Conservation (phyloP, 148 eudicot genomes). For the Vaccinium corymbosum region DNA sequence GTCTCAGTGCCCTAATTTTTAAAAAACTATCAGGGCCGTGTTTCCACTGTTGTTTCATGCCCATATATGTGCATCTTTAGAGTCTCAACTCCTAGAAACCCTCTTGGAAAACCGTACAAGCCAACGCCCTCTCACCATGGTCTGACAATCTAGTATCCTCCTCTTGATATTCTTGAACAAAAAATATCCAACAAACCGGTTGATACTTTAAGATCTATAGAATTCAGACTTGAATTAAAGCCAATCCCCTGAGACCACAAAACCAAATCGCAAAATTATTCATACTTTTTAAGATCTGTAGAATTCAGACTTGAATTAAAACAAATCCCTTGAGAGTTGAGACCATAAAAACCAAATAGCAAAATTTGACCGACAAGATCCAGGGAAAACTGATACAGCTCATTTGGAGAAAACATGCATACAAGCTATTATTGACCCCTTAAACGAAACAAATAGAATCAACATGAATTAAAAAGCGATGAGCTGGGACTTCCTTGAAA, state of each 20-base stretch:
- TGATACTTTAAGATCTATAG: background rate
- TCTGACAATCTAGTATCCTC: background rate
- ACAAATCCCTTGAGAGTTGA: too few relatives aligned
- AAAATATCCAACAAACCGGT: background rate
- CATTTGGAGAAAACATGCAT: background rate
- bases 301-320: too few relatives aligned
- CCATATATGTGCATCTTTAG: background rate
- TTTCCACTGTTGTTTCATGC: background rate
- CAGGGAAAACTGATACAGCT: background rate
- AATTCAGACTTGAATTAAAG: background rate
- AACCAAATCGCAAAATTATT: background rate
- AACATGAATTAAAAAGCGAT: background rate
- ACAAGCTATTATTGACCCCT: background rate
- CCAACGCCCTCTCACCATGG: background rate
- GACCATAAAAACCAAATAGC: background rate
- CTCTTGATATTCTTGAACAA: background rate
- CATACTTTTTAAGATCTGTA: too few relatives aligned
- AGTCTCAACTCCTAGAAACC: background rate
- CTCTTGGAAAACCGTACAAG: background rate
- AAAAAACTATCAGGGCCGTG: background rate
- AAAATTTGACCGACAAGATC: background rate
- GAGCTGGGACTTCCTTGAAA: background rate
- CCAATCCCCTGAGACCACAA: background rate
- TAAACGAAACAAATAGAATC: background rate
- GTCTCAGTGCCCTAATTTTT: background rate